Percentiles rank a stretch among this genome's conserved stretches.
phyloP scores from a whole-genome alignment of 1,284 basidiomycete species.

The Tylopilus sp. region DNA sequence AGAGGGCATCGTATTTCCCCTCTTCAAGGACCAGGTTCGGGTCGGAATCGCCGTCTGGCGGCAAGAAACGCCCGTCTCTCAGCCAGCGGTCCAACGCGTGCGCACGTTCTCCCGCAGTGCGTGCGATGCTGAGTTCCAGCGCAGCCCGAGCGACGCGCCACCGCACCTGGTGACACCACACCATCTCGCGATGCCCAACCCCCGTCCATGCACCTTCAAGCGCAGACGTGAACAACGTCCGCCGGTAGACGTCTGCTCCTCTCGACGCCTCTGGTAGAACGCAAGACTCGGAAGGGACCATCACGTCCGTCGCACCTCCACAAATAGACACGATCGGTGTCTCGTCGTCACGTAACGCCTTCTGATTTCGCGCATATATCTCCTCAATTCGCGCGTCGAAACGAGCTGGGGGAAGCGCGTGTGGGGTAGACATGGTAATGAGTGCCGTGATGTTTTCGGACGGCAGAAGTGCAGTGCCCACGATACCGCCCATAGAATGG shows the following conservation, averaged over 20 bases:
- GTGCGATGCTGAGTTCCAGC: constrained; percentile 57
- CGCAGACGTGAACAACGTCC: constrained; percentile 82
- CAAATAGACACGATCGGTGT: constrained; percentile 84
- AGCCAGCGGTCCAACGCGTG: constrained; percentile 59
- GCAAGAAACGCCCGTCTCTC: constrained; percentile 51
- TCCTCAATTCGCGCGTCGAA: constrained; percentile 78
- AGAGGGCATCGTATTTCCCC: constrained; percentile 36
- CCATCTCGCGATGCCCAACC: constrained; percentile 94
- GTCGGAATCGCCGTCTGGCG: constrained; percentile 19
- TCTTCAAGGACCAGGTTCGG: constrained; percentile 12
- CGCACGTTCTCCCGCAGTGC: constrained; percentile 30
- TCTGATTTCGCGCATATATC: constrained; percentile 57
- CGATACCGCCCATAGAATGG: constrained; percentile 99
- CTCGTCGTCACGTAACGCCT: constrained; percentile 37
- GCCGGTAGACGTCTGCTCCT: constrained; percentile 41
- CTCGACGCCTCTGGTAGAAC: constrained; percentile 46
- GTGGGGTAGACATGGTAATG: constrained; percentile 94
- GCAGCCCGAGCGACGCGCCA: constrained; percentile 80
- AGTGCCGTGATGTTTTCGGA: constrained; percentile 68
- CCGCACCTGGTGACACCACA: constrained; percentile 98
- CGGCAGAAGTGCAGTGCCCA: constrained; percentile 73
- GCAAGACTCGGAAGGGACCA: constrained; percentile 91
- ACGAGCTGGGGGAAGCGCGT: constrained; percentile 83
- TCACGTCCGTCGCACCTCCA: constrained; percentile 89
- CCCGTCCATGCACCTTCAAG: constrained; percentile 92